Base-by-base conservation (phyloP, 2,329 filamentous ascomycete genomes). In the Colletotrichum salicis region DNA sequence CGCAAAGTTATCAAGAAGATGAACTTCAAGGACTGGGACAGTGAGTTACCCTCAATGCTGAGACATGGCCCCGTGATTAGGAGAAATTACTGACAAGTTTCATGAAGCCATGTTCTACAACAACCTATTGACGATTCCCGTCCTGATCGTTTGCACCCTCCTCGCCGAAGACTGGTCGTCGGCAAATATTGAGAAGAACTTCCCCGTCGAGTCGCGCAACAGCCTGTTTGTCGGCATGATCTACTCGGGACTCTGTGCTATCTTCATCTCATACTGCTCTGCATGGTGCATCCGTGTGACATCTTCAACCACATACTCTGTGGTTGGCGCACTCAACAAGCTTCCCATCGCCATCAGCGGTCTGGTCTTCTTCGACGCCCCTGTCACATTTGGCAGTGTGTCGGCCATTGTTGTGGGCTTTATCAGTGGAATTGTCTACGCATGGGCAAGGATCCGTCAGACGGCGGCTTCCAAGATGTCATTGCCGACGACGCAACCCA, bases 1-100 rank as follows among this genome's bases (percentile, higher is more conserved):
- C 92, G 96, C 81, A 98, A 98, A 88, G 93, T 97, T 76, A 98
- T 99, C 82, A 98, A 98, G 92, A 91, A 97, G 84, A 98, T 97
- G 87, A 98, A 97, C 88, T 98, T 99, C 86, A 98, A 97, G 89
- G 96, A 98, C 82, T 98, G 97, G 87, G 96, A 99, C 83, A 97
- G 96, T 98, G 89, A 85, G 96, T 91, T 55, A 13, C 55, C 22
- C 45, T 67, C 56, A 33, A 15, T 24, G 22, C 13, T 12, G 5
- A n/a, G 8, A 19, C 12, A 24, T 15, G 29, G n/a, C n/a, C 22
- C 22, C 10, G 54, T 13, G 37, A 67, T 55, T 33, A 58, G 68
- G 12, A 54, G 66, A 37, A 33, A 24, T 74, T 63, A 7, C 81
- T 86, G 45, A 72, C 41, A 15, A 15, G 19, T 24, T 37, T 59